Conservation (phyloP, 164 flowering plant genomes). For the Dillenia turbinata region DNA sequence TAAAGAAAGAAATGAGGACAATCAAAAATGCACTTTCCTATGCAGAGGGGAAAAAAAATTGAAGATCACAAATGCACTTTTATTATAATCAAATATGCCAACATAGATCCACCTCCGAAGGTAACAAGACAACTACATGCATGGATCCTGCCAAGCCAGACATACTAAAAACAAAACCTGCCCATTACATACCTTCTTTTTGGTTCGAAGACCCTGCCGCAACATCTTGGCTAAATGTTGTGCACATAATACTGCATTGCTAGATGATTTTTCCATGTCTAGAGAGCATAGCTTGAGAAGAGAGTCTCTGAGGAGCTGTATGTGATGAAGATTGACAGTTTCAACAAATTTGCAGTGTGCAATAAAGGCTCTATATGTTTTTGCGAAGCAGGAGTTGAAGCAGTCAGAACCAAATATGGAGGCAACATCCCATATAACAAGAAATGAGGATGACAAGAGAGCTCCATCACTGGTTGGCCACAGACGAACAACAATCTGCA, state of each 20-base stretch:
- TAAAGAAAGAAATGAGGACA: conserved; percentile 9
- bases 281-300: conserved; percentile 66
- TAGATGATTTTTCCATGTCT: conserved; percentile 55
- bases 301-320: conserved; percentile 51
- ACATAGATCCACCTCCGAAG: not conserved
- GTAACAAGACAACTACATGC: not conserved
- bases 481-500: conserved; percentile 75
- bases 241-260: conserved; percentile 45
- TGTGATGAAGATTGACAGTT: conserved; percentile 36
- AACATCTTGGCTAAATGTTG: conserved; percentile 63
- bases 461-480: conserved; percentile 73
- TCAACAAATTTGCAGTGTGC: conserved; percentile 54
- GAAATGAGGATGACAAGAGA: conserved; percentile 53
- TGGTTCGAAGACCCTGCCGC: conserved; percentile 50
- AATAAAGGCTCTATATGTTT: conserved; percentile 54
- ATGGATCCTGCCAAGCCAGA: not conserved
- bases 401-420: conserved; percentile 32
- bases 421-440: conserved; percentile 48
- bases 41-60: not conserved
- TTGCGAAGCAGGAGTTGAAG: conserved; percentile 51
- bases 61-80: not conserved
- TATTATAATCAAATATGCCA: not conserved
- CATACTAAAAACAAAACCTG: not conserved
- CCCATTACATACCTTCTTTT: conserved; percentile 54
- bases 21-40: not conserved